Evolutionary conservation across 768 basidiomycete genomes (phyloP), one percentile per base, ranked within the genome.

Genomic region (Phylloporus rhodoxanthus): DNA sequence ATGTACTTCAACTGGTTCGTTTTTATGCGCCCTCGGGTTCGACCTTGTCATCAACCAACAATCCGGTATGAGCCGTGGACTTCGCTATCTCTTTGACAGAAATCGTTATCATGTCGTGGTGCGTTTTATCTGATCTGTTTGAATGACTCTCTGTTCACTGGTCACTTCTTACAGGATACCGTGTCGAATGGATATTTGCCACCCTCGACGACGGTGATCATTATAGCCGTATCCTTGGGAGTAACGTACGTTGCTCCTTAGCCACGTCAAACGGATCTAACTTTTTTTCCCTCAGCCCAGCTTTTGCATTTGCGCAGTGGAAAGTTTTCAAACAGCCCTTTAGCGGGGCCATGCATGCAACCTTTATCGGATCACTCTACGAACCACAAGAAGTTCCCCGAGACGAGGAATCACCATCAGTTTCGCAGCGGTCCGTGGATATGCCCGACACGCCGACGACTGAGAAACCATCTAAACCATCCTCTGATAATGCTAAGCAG

Each of bases 1-100:
- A 32, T 80, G 77, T 45, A 72, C 82, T n/a, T 78, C 81, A 1
- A 65, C 71, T 19, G 85, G 85, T 28, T 77, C 83, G 8, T 85
- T 86, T 61, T 64, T 86, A 21, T 67, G 71, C 13, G 74, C 60
- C 25, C 72, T 86, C 8, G 82, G 75, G 19, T 57, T 78, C 10
- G 84, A 86, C 63, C 69, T 85, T 4, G 61, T 75, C 41, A 46
- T 83, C 43, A 73, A 83, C 52, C 69, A 74, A 55, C 83, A 86
- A 57, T 64, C 68, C 5, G 85, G 84, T 5, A 74, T 84, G 72
- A 81, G 82, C 56, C 68, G 75, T 19, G 84, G 84, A 2, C 70
- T 86, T 26, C 74, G 85, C 19, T 78, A 73, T 56, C 70, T 86
- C 13, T 74, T 85, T 51, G 85, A 86, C 58, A 70, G 78, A 38